These are phyloP conservation scores for Apodospora peruviana DNA, from an alignment of 495 filamentous ascomycete genomes.

Conservation along the genomic window DNA sequence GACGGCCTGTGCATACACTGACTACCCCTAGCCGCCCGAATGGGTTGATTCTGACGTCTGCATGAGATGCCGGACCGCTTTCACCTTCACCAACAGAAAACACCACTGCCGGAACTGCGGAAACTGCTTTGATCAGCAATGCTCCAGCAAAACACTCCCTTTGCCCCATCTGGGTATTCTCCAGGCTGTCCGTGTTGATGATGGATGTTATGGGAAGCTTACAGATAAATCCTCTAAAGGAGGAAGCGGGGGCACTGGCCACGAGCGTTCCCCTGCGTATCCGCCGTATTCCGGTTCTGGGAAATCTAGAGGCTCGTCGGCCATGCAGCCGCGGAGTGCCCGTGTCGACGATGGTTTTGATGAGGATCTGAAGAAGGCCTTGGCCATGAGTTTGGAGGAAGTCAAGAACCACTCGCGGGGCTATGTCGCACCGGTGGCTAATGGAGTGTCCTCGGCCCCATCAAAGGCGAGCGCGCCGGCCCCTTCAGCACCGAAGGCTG, in stretches of 20 bases:
- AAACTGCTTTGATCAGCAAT: constrained; percentile 91
- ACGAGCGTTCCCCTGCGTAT: constrained; percentile 24
- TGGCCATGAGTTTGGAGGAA: constrained; percentile 96
- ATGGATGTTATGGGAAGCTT: constrained; percentile 87
- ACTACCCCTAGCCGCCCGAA: constrained; percentile 71
- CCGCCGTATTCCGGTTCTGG: constrained; percentile 31
- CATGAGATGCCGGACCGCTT: constrained; percentile 92
- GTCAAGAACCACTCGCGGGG: constrained; percentile 58
- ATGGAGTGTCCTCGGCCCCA: constrained; percentile 22
- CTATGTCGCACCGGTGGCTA: constrained; percentile 36
- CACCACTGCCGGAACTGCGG: constrained; percentile 98
- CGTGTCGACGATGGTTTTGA: constrained; percentile 82
- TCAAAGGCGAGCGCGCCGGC: constrained; percentile 35
- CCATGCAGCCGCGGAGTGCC: constrained; percentile 86
- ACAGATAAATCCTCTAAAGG: constrained; percentile 61
- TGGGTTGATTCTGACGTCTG: constrained; percentile 98
- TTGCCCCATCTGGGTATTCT: constrained; percentile 89
- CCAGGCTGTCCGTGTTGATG: constrained; percentile 90
- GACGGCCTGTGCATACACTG: constrained; percentile 1
- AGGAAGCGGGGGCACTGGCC: constrained; percentile 17
- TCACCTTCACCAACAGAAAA: constrained; percentile 96
- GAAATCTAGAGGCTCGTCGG: constrained; percentile 36
- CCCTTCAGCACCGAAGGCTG: constrained; percentile 34
- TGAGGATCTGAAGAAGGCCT: constrained; percentile 84
- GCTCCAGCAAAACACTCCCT: constrained; percentile 82